phyloP scores from a whole-genome alignment of 225 moss, liverwort and hornwort genomes.

The Ulota crispa region DNA sequence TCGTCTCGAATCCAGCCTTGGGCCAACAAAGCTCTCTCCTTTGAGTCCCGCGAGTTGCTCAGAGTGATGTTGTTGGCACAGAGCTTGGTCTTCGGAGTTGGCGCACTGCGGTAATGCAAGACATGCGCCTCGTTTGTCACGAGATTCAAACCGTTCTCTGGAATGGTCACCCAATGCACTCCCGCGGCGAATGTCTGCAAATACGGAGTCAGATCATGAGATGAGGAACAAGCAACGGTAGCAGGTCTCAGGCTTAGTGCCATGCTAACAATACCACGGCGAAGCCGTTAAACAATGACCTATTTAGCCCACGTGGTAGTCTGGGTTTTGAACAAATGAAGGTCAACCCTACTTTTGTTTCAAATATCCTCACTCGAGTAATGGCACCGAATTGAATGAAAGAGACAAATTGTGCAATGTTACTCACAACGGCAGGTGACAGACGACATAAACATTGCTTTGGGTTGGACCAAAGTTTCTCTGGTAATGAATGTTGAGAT shows the following conservation, averaged over 20 bases:
- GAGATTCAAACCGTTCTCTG: constrained; percentile 39
- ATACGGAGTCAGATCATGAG: not conserved
- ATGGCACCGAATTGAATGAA: not conserved
- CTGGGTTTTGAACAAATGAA: not conserved
- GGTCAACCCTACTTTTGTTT: not conserved
- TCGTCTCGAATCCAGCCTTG: constrained; percentile 43
- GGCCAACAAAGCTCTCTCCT: constrained; percentile 16
- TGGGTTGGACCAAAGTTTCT: not conserved
- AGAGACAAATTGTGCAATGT: not conserved
- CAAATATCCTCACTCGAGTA: not conserved
- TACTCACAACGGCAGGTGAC: not conserved
- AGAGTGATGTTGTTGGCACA: constrained; percentile 9
- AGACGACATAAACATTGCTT: not conserved
- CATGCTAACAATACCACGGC: too few relatives aligned
- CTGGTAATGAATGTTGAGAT: not conserved
- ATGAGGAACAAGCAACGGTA: too few relatives aligned
- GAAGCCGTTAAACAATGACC: not conserved
- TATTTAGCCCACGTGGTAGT: not conserved
- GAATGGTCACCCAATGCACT: constrained; percentile 44
- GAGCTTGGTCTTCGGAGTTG: not conserved
- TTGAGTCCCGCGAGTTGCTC: not conserved
- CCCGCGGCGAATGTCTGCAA: constrained; percentile 46
- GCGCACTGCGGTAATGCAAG: constrained; percentile 52
- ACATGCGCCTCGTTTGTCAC: constrained; percentile 27
- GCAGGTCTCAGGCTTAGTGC: too few relatives aligned